Conservation (phyloP, 1,139 yeast species). For the Candida buenavistaensis region DNA sequence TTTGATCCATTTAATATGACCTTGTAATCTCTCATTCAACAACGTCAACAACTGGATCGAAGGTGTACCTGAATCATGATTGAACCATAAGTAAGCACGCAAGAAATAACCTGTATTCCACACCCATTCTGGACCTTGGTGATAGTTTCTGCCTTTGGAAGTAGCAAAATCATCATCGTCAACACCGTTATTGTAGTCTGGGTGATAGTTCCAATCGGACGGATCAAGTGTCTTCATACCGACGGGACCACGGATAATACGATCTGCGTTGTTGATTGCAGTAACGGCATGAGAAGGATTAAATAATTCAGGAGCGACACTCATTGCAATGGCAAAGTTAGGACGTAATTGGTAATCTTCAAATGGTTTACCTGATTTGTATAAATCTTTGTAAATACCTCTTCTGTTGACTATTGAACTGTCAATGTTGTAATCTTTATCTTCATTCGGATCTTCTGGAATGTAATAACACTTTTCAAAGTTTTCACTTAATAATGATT, state of each 20-base stretch:
- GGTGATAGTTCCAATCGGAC: conserved; percentile 85
- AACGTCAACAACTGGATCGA: conserved; percentile 32
- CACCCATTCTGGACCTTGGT: conserved; percentile 99
- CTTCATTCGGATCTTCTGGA: conserved; percentile 60
- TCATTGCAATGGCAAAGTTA: conserved; percentile 89
- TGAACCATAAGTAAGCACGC: conserved; percentile 67
- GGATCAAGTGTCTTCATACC: conserved; percentile 96
- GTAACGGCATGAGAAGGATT: conserved; percentile 55
- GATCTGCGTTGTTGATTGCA: conserved; percentile 73
- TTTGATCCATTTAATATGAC: conserved; percentile 68
- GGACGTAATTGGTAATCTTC: conserved; percentile 95
- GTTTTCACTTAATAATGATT: conserved; percentile 60
- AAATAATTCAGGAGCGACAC: conserved; percentile 91
- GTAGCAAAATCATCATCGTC: conserved; percentile 89
- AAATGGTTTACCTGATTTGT: conserved; percentile 75
- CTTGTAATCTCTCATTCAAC: conserved; percentile 56
- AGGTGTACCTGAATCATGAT: conserved; percentile 38
- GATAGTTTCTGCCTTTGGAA: conserved; percentile 93
- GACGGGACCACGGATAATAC: conserved; percentile 75
- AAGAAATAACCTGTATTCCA: conserved; percentile 89
- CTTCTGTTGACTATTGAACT: conserved; percentile 73
- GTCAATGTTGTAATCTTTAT: conserved; percentile 59
- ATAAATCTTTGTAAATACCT: conserved; percentile 91
- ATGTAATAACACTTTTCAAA: conserved; percentile 80
- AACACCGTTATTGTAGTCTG: conserved; percentile 77